A percentile compares a stretch with the other conserved stretches of the same genome.
These are phyloP conservation scores for Eucalyptus microcorys DNA, from an alignment of 345 rosid species.

Conservation along the genomic window DNA sequence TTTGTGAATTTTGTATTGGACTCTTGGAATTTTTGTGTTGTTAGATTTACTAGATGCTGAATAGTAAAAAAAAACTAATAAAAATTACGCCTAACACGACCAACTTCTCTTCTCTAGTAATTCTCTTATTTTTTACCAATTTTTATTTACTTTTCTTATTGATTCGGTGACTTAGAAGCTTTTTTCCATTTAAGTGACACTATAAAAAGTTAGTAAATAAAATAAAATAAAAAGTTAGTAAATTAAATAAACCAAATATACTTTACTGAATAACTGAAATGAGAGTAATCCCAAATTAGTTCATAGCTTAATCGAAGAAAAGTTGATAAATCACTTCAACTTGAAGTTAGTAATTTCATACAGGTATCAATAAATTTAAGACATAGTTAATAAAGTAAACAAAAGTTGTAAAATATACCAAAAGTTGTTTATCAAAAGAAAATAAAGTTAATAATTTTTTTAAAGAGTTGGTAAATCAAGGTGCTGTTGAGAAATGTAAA, in stretches of 20 bases:
- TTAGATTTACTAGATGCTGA: constrained; percentile 4
- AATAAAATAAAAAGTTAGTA: neutral
- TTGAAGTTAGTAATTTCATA: neutral
- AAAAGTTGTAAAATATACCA: neutral
- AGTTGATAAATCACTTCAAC: neutral
- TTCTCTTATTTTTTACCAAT: neutral
- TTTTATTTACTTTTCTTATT: neutral
- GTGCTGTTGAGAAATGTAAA: neutral
- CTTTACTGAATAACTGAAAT: neutral
- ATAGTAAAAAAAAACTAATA: constrained; percentile 2
- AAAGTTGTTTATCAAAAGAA: neutral
- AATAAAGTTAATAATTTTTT: neutral
- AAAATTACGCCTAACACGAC: neutral
- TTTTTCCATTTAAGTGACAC: neutral
- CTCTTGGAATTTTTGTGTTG: neutral
- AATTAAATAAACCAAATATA: neutral
- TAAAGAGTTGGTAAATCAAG: neutral
- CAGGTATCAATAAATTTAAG: neutral
- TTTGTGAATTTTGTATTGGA: neutral
- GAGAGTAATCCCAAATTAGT: neutral
- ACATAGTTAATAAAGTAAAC: neutral
- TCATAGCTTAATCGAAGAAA: neutral
- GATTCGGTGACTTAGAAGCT: neutral
- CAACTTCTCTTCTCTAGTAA: neutral
- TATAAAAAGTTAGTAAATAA: neutral